Percentiles rank a stretch among this genome's conserved stretches.
Conservation (phyloP, 2,329 filamentous ascomycete species). For the Arthrinium phaeospermum region DNA sequence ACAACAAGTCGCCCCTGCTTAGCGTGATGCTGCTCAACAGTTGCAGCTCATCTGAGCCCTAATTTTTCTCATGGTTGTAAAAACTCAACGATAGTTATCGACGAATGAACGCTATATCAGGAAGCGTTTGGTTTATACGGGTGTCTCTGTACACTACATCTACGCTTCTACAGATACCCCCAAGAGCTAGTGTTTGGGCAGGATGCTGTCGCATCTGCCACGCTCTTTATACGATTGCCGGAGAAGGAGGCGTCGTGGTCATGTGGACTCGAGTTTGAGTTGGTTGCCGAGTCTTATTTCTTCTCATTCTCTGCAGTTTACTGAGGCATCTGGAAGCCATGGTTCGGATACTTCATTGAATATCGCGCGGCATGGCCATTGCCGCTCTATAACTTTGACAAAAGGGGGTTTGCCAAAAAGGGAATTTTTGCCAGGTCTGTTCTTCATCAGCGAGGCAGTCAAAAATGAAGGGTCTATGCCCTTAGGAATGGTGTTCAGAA, state of each 20-base stretch:
- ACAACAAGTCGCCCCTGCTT: neutral
- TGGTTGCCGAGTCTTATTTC: slow-evolving; percentile 3
- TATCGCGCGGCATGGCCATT: neutral
- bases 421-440: neutral
- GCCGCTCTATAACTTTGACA: neutral
- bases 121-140: slow-evolving; percentile 14
- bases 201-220: neutral
- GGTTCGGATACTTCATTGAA: slow-evolving; percentile 9
- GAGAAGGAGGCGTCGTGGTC: slow-evolving; percentile 2
- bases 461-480: neutral
- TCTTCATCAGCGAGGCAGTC: neutral
- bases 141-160: slow-evolving; percentile 17
- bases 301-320: slow-evolving; percentile 8
- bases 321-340: neutral
- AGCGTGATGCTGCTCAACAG: neutral
- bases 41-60: neutral
- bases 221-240: slow-evolving; percentile 12
- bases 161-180: slow-evolving; percentile 16
- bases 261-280: slow-evolving; percentile 3
- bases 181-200: slow-evolving; percentile 15
- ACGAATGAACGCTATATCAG: slow-evolving; percentile 13
- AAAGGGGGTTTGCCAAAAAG: neutral
- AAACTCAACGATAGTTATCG: neutral
- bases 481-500: neutral
- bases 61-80: slow-evolving; percentile 13